These are phyloP conservation scores for Xylaria scruposa DNA, from an alignment of 495 filamentous ascomycete genomes.

Conservation along the genomic window DNA sequence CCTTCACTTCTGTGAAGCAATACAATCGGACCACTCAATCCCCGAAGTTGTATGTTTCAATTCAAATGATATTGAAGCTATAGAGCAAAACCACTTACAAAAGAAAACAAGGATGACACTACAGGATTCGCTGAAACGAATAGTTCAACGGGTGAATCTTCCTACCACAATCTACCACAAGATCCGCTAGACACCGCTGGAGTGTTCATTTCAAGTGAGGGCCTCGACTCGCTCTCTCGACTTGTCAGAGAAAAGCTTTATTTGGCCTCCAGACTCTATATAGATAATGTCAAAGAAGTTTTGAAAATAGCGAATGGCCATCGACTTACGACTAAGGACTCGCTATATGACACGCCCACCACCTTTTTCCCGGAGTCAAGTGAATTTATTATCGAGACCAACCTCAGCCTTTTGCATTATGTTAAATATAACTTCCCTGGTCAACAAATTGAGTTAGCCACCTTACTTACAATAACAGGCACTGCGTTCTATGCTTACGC, in stretches of 20 bases:
- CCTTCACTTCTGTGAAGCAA: too few relatives aligned
- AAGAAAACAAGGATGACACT: neutral
- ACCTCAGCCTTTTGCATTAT: neutral
- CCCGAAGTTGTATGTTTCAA: too few relatives aligned
- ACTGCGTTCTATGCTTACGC: slow-evolving; percentile 9
- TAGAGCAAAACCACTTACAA: too few relatives aligned
- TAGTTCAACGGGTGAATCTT: neutral
- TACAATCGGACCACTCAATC: too few relatives aligned
- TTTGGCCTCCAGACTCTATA: neutral
- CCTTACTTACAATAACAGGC: slow-evolving; percentile 6
- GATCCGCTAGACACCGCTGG: too few relatives aligned
- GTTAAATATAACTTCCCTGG: neutral
- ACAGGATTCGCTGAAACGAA: neutral
- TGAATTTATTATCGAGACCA: neutral
- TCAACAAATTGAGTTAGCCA: neutral
- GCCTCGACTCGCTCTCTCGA: slow-evolving; percentile 7
- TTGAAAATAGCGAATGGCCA: neutral
- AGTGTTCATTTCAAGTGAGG: too few relatives aligned
- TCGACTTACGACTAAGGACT: neutral
- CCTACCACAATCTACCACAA: too few relatives aligned
- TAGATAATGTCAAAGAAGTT: neutral
- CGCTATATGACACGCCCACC: neutral
- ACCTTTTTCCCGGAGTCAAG: neutral
- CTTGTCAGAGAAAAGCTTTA: slow-evolving; percentile 11
- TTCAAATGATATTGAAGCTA: too few relatives aligned